Percentiles rank a stretch among this genome's conserved stretches.
Evolutionary conservation across 2,329 filamentous ascomycete species (phyloP).

Genomic region (Sporothrix brunneoviolacea): DNA sequence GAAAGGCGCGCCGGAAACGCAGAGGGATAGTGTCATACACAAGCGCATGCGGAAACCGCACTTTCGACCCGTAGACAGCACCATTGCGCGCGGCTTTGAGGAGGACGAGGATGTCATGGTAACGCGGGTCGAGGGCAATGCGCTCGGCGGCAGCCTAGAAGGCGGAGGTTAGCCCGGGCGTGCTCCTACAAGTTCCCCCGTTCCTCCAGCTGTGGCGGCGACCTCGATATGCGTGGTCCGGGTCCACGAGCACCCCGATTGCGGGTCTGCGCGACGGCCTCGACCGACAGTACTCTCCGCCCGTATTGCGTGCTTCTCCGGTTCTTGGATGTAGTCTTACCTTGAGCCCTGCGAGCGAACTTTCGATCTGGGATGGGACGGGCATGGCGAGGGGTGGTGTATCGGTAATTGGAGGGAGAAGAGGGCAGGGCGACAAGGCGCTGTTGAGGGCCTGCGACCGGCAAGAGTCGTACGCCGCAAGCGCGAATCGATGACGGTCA

Average conservation of each 20-base stretch:
- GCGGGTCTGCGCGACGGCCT: too few relatives aligned
- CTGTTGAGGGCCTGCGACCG: too few relatives aligned
- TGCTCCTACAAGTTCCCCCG: too few relatives aligned
- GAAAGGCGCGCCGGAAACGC: neutral
- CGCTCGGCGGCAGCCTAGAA: slow-evolving; percentile 62
- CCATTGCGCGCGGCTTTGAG: slow-evolving; percentile 95
- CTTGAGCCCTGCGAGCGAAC: slow-evolving; percentile 3
- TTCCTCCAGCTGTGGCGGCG: too few relatives aligned
- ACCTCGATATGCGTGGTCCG: too few relatives aligned
- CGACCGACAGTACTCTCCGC: too few relatives aligned
- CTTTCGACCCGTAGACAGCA: slow-evolving; percentile 92
- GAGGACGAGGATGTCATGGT: slow-evolving; percentile 78
- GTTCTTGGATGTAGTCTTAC: neutral
- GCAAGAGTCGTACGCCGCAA: neutral
- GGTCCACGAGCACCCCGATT: too few relatives aligned
- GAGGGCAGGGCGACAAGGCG: neutral
- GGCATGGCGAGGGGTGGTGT: neutral
- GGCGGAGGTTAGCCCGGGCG: neutral
- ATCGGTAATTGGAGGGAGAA: neutral
- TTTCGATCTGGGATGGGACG: slow-evolving; percentile 2
- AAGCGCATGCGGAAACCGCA: slow-evolving; percentile 94
- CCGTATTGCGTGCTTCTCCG: too few relatives aligned
- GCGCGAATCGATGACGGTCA: neutral
- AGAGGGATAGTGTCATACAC: slow-evolving; percentile 44
- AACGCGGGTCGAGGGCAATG: slow-evolving; percentile 72